Conservation (phyloP, 495 filamentous ascomycete species). For the Chlorociboria aeruginascens region DNA sequence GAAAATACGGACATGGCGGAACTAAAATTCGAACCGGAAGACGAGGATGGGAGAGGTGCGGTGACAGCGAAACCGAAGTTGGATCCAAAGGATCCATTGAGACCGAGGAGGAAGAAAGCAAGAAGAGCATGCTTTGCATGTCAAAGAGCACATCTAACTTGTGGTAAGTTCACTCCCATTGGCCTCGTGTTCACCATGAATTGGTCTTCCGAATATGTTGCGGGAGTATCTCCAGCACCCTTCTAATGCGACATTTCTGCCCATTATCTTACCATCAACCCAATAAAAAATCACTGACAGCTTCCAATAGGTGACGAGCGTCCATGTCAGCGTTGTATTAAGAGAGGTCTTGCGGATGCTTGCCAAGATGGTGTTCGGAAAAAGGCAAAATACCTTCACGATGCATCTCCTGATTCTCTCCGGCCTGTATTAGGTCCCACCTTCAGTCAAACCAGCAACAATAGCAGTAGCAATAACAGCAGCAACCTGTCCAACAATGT, state of each 20-base stretch:
- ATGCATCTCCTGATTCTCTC: conserved; percentile 68
- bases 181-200: background rate
- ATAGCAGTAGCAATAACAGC: conserved; percentile 7
- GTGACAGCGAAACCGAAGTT: conserved; percentile 44
- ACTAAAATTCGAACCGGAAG: conserved; percentile 30
- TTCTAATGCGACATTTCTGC: conserved; percentile 9
- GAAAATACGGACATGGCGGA: conserved; percentile 45
- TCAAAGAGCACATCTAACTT: conserved; percentile 94
- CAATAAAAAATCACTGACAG: conserved; percentile 3
- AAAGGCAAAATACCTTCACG: conserved; percentile 98
- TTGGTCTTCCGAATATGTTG: background rate
- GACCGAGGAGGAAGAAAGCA: conserved; percentile 91
- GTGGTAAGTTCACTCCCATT: conserved; percentile 57
- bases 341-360: conserved; percentile 74
- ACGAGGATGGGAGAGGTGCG: conserved; percentile 18
- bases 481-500: conserved; percentile 12
- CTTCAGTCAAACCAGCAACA: conserved; percentile 30
- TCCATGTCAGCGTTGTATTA: conserved; percentile 88
- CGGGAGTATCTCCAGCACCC: conserved; percentile 17
- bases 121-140: conserved; percentile 91
- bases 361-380: conserved; percentile 96
- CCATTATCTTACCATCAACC: too few species aligned
- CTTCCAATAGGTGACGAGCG: conserved; percentile 50
- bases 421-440: conserved; percentile 42
- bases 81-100: conserved; percentile 71